Evolutionary conservation across 768 basidiomycete species (phyloP).

Genomic region (Trametes sanguinea): DNA sequence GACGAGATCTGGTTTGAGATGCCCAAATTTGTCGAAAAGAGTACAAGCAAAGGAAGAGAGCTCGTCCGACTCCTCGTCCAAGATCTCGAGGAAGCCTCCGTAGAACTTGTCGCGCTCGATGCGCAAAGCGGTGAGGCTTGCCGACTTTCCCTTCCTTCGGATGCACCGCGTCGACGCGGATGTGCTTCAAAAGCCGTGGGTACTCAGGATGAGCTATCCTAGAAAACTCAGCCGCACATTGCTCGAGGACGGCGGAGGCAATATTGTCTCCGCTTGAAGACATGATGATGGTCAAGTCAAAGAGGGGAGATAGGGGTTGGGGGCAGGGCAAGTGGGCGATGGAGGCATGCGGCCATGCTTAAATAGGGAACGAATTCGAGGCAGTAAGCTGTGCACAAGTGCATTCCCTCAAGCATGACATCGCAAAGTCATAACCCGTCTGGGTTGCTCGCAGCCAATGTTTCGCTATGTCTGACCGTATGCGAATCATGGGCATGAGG

Average conservation of each 20-base stretch:
- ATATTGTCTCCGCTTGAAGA: too few relatives aligned
- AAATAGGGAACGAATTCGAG: neutral
- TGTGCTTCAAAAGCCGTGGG: neutral
- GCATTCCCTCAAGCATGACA: too few relatives aligned
- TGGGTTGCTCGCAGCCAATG: too few relatives aligned
- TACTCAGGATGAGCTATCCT: neutral
- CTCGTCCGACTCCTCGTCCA: slow-evolving; percentile 37
- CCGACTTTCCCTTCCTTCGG: slow-evolving; percentile 13
- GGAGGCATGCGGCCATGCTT: too few relatives aligned
- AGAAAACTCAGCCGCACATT: neutral
- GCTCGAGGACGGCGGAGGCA: neutral
- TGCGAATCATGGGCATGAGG: too few relatives aligned
- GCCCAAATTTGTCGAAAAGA: slow-evolving; percentile 35
- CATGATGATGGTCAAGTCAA: too few relatives aligned
- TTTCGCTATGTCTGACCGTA: too few relatives aligned
- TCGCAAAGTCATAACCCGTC: too few relatives aligned
- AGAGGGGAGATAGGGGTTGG: too few relatives aligned
- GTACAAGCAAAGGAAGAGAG: slow-evolving; percentile 33
- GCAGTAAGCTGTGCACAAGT: too few relatives aligned
- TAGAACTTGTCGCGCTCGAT: slow-evolving; percentile 10
- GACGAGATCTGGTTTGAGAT: slow-evolving; percentile 28
- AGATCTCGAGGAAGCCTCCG: slow-evolving; percentile 12
- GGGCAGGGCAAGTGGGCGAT: too few relatives aligned
- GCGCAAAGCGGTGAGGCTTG: slow-evolving; percentile 9
- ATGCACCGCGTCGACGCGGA: slow-evolving; percentile 10